Percentiles rank a stretch among this genome's conserved stretches.
phyloP scores from a whole-genome alignment of 352 stramenopile genomes.

The Globisporangium abappressorium region DNA sequence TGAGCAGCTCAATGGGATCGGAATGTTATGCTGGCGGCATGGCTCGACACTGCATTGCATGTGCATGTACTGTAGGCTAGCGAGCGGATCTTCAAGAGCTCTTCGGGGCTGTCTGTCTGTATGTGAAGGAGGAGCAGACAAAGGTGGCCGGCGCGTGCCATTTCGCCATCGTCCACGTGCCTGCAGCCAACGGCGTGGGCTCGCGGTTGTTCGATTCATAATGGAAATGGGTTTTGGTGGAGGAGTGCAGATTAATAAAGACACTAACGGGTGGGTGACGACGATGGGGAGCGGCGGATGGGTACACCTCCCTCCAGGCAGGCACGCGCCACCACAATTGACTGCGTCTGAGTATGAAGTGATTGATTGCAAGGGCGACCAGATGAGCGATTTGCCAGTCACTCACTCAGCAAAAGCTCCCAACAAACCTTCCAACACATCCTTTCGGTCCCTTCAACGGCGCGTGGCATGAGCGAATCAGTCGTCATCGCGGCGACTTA shows the following conservation, averaged over 20 bases:
- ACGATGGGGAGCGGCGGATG: background rate
- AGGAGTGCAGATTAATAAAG: background rate
- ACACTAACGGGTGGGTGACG: background rate
- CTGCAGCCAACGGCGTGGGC: background rate
- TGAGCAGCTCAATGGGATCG: background rate
- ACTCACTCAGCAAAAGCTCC: too few species aligned
- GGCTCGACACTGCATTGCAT: background rate
- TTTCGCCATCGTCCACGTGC: slow-evolving; percentile 1
- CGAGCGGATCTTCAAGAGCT: slow-evolving; percentile 2
- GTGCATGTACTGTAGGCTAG: background rate
- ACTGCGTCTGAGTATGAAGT: background rate
- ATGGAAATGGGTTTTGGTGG: background rate
- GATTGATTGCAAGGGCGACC: background rate
- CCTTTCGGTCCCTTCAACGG: background rate
- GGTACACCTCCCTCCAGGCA: background rate
- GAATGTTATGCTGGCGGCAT: background rate
- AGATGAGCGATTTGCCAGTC: slow-evolving; percentile 5
- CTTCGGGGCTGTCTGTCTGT: background rate
- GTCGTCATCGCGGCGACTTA: slow-evolving; percentile 1
- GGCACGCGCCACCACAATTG: background rate
- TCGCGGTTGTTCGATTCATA: background rate
- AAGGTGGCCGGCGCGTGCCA: background rate
- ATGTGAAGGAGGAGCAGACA: background rate
- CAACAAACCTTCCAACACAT: background rate
- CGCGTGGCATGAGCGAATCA: slow-evolving; percentile 3